Percentiles rank a stretch among this genome's conserved stretches.
phyloP scores from a whole-genome alignment of 202 grass and related monocot species.

The Dendrocalamus latiflorus region DNA sequence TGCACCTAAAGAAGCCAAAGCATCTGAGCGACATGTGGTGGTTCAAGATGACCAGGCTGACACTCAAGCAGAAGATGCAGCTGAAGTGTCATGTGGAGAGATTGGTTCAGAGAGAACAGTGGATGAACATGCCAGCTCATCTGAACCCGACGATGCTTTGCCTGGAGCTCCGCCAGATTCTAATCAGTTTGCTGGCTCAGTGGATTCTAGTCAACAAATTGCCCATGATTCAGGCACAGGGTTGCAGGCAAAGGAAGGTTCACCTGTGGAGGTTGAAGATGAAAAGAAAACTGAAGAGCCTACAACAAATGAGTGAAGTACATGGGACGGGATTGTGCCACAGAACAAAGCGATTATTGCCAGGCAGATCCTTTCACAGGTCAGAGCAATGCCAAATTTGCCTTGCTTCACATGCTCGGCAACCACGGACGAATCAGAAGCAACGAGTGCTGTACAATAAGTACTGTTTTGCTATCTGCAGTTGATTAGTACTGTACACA shows the following conservation, averaged over 20 bases:
- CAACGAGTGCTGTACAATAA: conserved; percentile 1
- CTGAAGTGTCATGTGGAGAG: conserved; percentile 16
- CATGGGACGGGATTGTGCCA: not conserved
- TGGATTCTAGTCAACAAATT: not conserved
- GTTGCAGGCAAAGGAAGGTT: not conserved
- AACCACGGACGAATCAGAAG: conserved; percentile 16
- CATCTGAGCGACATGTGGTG: conserved; percentile 1
- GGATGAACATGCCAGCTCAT: conserved; percentile 1
- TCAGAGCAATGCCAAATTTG: not conserved
- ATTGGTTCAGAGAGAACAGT: conserved; percentile 1
- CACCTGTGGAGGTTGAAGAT: not conserved
- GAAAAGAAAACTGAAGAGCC: not conserved
- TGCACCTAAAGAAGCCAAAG: not conserved
- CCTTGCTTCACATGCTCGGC: conserved; percentile 3
- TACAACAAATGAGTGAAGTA: conserved; percentile 17
- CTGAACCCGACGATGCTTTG: not conserved
- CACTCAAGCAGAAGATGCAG: not conserved
- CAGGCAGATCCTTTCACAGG: not conserved
- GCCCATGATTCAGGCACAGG: not conserved
- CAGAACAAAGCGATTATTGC: not conserved
- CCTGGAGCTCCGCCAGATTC: conserved; percentile 1
- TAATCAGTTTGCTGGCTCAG: not conserved
- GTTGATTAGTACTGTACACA: conserved; percentile 7
- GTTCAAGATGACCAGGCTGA: conserved; percentile 23
- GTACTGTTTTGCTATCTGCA: conserved; percentile 3